Evolutionary conservation across 805 yeast species (phyloP).

Genomic region (Cyberlindnera lachancei): DNA sequence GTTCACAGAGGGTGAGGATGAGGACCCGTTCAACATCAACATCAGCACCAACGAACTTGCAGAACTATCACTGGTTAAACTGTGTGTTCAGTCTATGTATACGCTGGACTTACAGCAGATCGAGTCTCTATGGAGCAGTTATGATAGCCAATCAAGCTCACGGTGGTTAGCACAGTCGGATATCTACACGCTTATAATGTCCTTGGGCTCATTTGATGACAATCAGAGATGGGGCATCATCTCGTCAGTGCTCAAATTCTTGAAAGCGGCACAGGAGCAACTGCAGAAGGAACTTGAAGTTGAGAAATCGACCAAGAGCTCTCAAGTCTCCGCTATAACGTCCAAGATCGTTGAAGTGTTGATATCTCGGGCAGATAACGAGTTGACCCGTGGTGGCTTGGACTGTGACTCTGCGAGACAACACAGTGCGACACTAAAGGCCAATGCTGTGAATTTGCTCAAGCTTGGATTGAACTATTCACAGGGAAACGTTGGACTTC

Average conservation of each 20-base stretch:
- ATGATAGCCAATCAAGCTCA: background rate
- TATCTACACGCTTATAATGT: constrained; percentile 6
- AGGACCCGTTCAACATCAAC: constrained; percentile 5
- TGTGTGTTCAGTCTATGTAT: constrained; percentile 7
- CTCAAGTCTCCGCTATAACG: constrained; percentile 14
- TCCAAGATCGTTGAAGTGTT: constrained; percentile 18
- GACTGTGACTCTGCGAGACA: constrained; percentile 8
- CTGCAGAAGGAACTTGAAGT: constrained; percentile 9
- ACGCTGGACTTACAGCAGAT: constrained; percentile 5
- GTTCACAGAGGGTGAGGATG: constrained; percentile 1
- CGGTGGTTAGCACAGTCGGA: constrained; percentile 16
- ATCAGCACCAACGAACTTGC: constrained; percentile 7
- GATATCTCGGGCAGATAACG: constrained; percentile 21
- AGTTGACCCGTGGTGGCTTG: constrained; percentile 10
- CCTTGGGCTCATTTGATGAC: background rate
- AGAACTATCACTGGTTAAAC: constrained; percentile 9
- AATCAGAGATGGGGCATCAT: constrained; percentile 14
- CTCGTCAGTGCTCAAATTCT: constrained; percentile 4
- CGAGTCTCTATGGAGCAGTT: constrained; percentile 6
- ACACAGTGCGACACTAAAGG: constrained; percentile 9
- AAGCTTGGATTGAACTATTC: constrained; percentile 17
- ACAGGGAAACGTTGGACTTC: constrained; percentile 19
- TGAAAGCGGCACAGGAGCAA: constrained; percentile 17
- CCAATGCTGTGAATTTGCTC: constrained; percentile 15
- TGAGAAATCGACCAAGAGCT: constrained; percentile 6